Evolutionary conservation across 2,329 filamentous ascomycete genomes (phyloP), one percentile per base, ranked within the genome.

Genomic region (Verticillium klebahnii): DNA sequence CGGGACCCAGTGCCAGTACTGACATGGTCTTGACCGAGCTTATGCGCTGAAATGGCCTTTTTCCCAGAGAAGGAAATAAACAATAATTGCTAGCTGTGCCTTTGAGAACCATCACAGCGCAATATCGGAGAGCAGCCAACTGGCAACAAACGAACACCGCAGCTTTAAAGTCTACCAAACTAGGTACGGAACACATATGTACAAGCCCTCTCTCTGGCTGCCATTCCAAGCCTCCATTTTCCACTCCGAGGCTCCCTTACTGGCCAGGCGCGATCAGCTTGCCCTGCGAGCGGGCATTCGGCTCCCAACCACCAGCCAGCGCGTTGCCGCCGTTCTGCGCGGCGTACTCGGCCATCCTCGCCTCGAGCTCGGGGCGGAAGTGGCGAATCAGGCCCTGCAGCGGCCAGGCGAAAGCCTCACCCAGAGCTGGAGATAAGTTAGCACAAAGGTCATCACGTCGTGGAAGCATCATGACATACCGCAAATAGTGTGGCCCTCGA

Each of bases 401-500:
- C 66, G 95, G 95, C 95, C 95, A 99, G 66, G 95, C 93, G 70
- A 99, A 99, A 65, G 95, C 95, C 82, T 99, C 95, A 63, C 95
- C 95, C 67, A 99, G 82, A 78, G 94, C 89, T 91, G 65, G 31
- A 59, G 36, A 57, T 23, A 39, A 57, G 65, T 78, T 67, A 78
- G 70, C 69, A 67, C 62, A 52, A 52, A 39, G 39, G 60, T 58
- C 57, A 64, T 52, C 56, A n/a, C 57, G 6, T 5, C 17, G 29
- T 23, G 23, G 36, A 17, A 52, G 29, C 36, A 45, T 2, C 23
- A 45, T 32, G 37, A 82, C 87, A 74, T 85, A 90, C 88, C 95
- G 79, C 95, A 99, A 72, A 99, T 99, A 57, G 95, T 98, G 83
- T 99, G 95, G 12, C 95, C 95, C 82, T 99, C 95, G 65, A 99